Conservation (phyloP, 139 green algal species). For the Closterium sp. region DNA sequence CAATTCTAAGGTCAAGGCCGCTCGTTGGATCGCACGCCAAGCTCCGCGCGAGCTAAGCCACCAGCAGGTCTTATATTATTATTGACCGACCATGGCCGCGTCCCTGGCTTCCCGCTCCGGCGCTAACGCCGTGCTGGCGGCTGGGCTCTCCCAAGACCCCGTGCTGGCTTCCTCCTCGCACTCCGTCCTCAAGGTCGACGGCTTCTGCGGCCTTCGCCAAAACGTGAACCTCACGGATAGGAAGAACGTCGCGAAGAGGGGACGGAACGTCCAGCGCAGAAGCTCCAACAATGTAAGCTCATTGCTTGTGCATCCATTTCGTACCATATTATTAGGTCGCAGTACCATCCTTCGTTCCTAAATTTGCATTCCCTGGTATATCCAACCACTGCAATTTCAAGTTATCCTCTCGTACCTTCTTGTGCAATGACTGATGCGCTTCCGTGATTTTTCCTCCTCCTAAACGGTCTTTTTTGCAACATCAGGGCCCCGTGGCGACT, state of each 20-base stretch:
- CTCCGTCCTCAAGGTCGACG: background rate
- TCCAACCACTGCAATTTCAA: background rate
- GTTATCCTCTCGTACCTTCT: constrained; percentile 1
- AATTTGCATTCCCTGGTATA: background rate
- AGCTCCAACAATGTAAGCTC: background rate
- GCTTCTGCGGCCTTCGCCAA: background rate
- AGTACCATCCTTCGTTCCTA: background rate
- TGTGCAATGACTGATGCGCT: constrained; percentile 1
- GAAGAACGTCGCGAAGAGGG: background rate
- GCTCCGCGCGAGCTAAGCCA: background rate
- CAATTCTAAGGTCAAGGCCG: background rate
- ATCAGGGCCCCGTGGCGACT: constrained; percentile 7
- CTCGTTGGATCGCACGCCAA: background rate
- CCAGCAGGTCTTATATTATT: background rate
- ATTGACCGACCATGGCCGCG: background rate
- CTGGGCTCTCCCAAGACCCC: background rate
- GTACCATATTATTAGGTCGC: background rate
- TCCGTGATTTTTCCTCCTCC: background rate
- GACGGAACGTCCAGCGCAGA: background rate
- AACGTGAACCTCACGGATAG: background rate
- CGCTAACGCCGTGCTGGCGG: background rate
- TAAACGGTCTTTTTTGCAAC: background rate
- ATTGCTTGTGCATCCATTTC: background rate
- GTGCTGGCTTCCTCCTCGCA: background rate
- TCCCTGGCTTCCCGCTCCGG: background rate